Conservation (phyloP, 306 rosid species). For the Luffa acutangula region DNA sequence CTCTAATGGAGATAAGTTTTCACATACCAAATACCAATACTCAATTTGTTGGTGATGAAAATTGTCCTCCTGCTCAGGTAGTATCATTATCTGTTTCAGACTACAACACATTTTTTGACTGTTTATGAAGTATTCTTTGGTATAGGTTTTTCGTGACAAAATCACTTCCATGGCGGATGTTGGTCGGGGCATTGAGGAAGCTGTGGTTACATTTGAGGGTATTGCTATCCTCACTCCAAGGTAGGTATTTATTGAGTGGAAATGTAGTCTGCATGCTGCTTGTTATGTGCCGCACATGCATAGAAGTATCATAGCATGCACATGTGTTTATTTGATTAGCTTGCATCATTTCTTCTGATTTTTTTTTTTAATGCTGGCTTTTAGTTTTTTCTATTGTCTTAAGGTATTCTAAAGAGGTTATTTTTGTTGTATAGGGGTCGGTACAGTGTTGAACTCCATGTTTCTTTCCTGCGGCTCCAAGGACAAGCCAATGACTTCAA, state of each 20-base stretch:
- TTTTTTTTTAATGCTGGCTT: neutral
- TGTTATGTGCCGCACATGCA: neutral
- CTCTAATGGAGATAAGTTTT: conserved; percentile 93
- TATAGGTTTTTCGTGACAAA: conserved; percentile 88
- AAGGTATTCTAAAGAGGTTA: conserved; percentile 14
- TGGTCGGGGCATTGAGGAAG: conserved; percentile 86
- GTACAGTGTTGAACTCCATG: conserved; percentile 88
- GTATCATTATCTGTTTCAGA: conserved; percentile 9
- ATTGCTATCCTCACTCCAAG: conserved; percentile 99
- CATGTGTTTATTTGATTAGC: conserved; percentile 2
- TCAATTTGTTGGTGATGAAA: conserved; percentile 95
- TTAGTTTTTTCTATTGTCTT: neutral
- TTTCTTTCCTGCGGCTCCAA: conserved; percentile 86
- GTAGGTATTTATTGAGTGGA: conserved; percentile 20
- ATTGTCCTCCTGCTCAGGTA: conserved; percentile 90
- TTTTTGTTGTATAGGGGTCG: conserved; percentile 65
- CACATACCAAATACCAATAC: conserved; percentile 96
- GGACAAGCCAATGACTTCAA: conserved; percentile 99
- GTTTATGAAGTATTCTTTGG: conserved; percentile 12
- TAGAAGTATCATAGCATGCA: neutral
- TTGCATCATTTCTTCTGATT: neutral
- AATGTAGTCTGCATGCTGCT: neutral
- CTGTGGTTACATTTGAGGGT: conserved; percentile 95
- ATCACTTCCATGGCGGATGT: conserved; percentile 94
- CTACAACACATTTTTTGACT: conserved; percentile 4